phyloP scores from a whole-genome alignment of 768 basidiomycete genomes.

The Termitomyces sp. region DNA sequence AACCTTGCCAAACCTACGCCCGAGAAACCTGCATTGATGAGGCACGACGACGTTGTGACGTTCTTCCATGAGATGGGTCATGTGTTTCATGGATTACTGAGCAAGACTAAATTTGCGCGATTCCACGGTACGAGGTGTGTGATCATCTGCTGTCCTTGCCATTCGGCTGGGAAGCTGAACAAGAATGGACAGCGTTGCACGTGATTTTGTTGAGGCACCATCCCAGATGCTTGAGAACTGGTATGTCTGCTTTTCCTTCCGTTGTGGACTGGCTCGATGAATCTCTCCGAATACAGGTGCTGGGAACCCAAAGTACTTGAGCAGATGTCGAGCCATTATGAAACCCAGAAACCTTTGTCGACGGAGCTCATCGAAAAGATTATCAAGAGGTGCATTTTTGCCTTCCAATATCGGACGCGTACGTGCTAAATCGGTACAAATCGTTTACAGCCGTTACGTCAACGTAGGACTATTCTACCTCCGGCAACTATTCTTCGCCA shows the following conservation, averaged over 20 bases:
- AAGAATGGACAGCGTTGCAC: constrained; percentile 40
- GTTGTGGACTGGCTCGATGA: neutral
- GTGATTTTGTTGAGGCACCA: constrained; percentile 87
- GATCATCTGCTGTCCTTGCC: neutral
- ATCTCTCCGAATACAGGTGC: constrained; percentile 39
- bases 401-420: neutral
- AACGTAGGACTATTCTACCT: constrained; percentile 80
- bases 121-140: constrained; percentile 76
- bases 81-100: constrained; percentile 65
- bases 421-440: neutral
- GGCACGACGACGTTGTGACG: constrained; percentile 83
- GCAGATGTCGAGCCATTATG: constrained; percentile 76
- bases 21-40: constrained; percentile 77
- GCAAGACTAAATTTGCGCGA: constrained; percentile 60
- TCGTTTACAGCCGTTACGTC: constrained; percentile 53
- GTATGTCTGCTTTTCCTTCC: constrained; percentile 25
- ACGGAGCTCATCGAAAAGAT: constrained; percentile 73
- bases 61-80: constrained; percentile 92
- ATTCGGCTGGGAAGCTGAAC: neutral
- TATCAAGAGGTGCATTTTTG: constrained; percentile 54
- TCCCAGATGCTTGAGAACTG: constrained; percentile 93
- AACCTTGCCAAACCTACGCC: constrained; percentile 84
- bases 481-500: constrained; percentile 81
- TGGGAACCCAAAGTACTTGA: constrained; percentile 78
- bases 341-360: constrained; percentile 66